Evolutionary conservation across 2,329 filamentous ascomycete species (phyloP).

Genomic region (Plenodomus biglobosus): DNA sequence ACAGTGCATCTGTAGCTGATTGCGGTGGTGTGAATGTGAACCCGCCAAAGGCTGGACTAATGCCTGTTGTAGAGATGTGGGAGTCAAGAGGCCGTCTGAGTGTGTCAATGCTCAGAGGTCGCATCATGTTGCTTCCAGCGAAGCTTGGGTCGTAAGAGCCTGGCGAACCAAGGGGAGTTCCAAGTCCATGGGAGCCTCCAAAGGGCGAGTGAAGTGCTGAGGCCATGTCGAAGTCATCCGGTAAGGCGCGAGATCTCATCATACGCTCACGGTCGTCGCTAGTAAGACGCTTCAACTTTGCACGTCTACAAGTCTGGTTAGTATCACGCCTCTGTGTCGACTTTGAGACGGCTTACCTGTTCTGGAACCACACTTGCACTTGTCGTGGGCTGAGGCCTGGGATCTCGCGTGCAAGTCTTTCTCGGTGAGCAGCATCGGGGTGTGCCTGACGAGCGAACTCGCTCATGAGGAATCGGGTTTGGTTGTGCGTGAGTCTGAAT

Average conservation of each 20-base stretch:
- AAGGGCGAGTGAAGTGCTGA: constrained; percentile 61
- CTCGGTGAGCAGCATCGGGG: constrained; percentile 86
- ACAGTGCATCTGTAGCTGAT: constrained; percentile 51
- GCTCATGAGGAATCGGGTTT: constrained; percentile 97
- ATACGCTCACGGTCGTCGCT: constrained; percentile 63
- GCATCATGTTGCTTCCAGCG: constrained; percentile 62
- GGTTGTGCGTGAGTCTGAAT: constrained; percentile 88
- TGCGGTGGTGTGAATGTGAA: constrained; percentile 64
- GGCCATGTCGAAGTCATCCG: constrained; percentile 62
- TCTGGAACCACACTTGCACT: constrained; percentile 98
- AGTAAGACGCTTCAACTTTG: constrained; percentile 63
- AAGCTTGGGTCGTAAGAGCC: constrained; percentile 45
- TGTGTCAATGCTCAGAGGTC: constrained; percentile 68
- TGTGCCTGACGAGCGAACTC: constrained; percentile 95
- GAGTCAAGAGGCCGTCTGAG: constrained; percentile 67
- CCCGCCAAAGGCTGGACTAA: constrained; percentile 67
- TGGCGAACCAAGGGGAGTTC: constrained; percentile 53
- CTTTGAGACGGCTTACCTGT: constrained; percentile 65
- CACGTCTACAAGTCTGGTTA: constrained; percentile 50
- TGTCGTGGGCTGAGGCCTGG: constrained; percentile 88
- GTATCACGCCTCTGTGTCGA: neutral
- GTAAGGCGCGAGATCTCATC: constrained; percentile 61
- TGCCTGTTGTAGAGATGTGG: constrained; percentile 66
- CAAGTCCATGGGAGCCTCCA: constrained; percentile 48
- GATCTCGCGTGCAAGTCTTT: constrained; percentile 84